Conservation (phyloP, 768 basidiomycete genomes). For the Cubamyces lactineus region DNA sequence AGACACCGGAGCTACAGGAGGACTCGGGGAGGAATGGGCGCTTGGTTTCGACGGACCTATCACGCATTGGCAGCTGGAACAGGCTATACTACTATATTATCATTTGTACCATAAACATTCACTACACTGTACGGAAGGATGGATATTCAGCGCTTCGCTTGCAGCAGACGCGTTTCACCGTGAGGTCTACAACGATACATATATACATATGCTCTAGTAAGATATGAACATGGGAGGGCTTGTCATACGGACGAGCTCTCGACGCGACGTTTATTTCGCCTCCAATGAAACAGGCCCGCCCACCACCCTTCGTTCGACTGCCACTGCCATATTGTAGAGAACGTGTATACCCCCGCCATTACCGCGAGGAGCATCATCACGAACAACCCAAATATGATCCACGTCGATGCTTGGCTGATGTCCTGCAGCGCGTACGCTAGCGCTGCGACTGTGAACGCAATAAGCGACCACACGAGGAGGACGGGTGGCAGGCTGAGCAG, state of each 20-base stretch:
- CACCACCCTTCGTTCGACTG: conserved; percentile 13
- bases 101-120: conserved; percentile 4
- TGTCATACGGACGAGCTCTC: neutral
- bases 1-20: neutral
- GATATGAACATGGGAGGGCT: neutral
- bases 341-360: conserved; percentile 47
- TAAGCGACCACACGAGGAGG: conserved; percentile 58
- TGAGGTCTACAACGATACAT: neutral
- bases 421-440: conserved; percentile 48
- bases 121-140: neutral
- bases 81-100: conserved; percentile 1
- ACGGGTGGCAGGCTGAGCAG: conserved; percentile 56
- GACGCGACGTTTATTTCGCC: neutral
- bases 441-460: conserved; percentile 50
- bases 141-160: neutral
- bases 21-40: neutral
- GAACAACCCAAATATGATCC: conserved; percentile 46
- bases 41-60: neutral
- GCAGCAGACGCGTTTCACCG: no score
- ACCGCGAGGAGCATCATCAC: conserved; percentile 44
- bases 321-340: conserved; percentile 54
- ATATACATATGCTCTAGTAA: neutral
- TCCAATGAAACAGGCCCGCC: neutral
- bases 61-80: neutral
- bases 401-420: conserved; percentile 37